phyloP scores from a whole-genome alignment of 768 basidiomycete genomes.

The Xerocomellus intermedius region DNA sequence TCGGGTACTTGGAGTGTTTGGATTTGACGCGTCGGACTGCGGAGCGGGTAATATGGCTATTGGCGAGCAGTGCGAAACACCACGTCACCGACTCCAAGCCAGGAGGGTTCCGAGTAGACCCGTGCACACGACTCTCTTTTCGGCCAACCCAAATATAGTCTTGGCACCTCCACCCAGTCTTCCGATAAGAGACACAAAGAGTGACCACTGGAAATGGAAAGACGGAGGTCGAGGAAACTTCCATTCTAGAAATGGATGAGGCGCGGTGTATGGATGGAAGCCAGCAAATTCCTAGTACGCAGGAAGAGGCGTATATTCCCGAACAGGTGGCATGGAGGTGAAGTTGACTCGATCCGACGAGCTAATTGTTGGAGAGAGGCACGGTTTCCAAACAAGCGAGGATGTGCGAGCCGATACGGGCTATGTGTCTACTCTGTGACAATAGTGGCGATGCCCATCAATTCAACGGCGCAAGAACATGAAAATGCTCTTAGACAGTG shows the following conservation, averaged over 20 bases:
- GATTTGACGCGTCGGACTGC: not conserved
- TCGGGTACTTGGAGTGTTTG: not conserved
- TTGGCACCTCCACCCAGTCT: not conserved
- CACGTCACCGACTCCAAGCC: not conserved
- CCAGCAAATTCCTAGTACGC: not conserved
- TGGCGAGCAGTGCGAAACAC: not conserved
- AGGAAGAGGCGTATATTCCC: conserved; percentile 3
- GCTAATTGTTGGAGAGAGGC: conserved; percentile 6
- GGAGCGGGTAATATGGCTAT: not conserved
- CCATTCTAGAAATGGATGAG: conserved; percentile 14
- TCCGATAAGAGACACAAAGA: conserved; percentile 7
- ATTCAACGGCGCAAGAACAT: not conserved
- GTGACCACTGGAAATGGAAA: conserved; percentile 13
- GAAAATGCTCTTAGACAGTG: not conserved
- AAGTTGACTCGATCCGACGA: conserved; percentile 3
- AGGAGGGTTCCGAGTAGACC: not conserved
- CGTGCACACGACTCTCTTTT: conserved; percentile 6
- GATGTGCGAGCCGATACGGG: not conserved
- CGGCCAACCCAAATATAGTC: conserved; percentile 1
- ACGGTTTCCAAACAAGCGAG: not conserved
- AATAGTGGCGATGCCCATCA: not conserved
- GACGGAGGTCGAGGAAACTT: conserved; percentile 11
- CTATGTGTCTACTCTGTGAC: not conserved
- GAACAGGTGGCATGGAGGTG: conserved; percentile 3
- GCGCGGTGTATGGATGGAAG: conserved; percentile 8